A percentile compares a stretch with the other conserved stretches of the same genome.
Evolutionary conservation across 228 moss, liverwort and hornwort species (phyloP).

Genomic region (Sphagnum magellanicum): DNA sequence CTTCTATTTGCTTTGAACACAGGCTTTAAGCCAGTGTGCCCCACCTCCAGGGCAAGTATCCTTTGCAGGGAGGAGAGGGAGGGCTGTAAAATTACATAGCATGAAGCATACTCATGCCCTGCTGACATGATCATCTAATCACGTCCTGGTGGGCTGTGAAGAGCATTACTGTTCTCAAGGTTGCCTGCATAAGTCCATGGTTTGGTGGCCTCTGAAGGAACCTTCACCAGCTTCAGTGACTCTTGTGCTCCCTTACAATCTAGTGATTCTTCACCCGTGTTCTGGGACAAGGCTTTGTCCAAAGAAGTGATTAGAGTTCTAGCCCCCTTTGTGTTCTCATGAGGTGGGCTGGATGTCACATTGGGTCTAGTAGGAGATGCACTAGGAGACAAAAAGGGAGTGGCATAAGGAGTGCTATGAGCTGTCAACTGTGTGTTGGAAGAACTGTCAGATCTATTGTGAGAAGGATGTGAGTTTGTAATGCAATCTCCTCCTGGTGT

Average conservation of each 20-base stretch:
- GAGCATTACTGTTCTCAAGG: constrained; percentile 77
- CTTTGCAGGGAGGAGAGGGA: no score
- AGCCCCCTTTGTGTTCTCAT: constrained; percentile 15
- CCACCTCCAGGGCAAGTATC: no score
- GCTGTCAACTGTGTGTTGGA: constrained; percentile 45
- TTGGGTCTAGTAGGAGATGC: constrained; percentile 59
- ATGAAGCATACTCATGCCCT: no score
- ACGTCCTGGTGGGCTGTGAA: constrained; percentile 89
- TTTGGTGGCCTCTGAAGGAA: constrained; percentile 33
- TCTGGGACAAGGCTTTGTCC: constrained; percentile 47
- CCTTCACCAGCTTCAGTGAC: constrained; percentile 23
- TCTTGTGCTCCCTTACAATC: constrained; percentile 25
- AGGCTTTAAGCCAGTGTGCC: no score
- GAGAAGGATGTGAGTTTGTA: constrained; percentile 35
- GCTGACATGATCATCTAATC: constrained; percentile 33
- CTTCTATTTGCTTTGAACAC: no score
- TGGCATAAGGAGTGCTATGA: constrained; percentile 62
- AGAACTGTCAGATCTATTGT: constrained; percentile 50
- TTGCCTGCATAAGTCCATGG: constrained; percentile 82
- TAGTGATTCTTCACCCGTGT: constrained; percentile 33
- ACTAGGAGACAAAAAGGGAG: constrained; percentile 69
- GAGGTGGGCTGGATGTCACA: constrained; percentile 56
- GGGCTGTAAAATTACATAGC: no score
- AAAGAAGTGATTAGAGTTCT: constrained; percentile 31
- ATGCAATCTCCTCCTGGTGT: constrained; percentile 31